Percentiles rank a stretch among this genome's conserved stretches.
These are phyloP conservation scores for Castanospermum australe DNA, from an alignment of 306 rosid species.

Conservation along the genomic window DNA sequence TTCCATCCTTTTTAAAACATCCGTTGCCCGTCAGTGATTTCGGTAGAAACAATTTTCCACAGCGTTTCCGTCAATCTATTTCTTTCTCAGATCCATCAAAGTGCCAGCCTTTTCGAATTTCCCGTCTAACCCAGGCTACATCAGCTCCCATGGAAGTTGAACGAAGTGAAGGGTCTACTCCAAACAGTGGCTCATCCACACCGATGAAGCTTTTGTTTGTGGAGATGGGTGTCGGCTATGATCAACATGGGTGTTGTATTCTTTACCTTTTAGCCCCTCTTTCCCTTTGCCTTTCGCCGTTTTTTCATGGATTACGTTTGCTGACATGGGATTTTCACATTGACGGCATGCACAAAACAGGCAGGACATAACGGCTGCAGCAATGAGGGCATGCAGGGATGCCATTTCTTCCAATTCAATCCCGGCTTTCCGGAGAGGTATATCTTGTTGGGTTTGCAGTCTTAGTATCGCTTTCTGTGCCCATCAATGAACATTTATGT, in stretches of 20 bases:
- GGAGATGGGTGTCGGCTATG: constrained; percentile 98
- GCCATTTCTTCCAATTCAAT: constrained; percentile 95
- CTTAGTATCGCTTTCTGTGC: not conserved
- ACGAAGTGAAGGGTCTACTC: constrained; percentile 23
- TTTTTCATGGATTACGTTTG: not conserved
- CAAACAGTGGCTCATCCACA: constrained; percentile 26
- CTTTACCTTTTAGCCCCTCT: not conserved
- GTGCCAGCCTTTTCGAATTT: constrained; percentile 33
- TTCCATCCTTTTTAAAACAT: constrained; percentile 3
- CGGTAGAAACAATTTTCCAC: constrained; percentile 1
- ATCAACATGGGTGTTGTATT: constrained; percentile 79
- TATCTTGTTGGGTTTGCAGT: not conserved
- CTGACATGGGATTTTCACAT: constrained; percentile 10
- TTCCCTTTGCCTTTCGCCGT: not conserved
- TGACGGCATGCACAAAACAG: constrained; percentile 33
- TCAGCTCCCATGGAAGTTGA: constrained; percentile 68
- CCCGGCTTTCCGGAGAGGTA: constrained; percentile 93
- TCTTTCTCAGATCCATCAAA: constrained; percentile 34
- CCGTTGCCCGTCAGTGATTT: constrained; percentile 2
- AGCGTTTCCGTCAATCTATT: constrained; percentile 19
- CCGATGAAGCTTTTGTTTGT: constrained; percentile 86
- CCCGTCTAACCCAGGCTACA: constrained; percentile 31
- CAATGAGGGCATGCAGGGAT: constrained; percentile 94
- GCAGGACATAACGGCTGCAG: constrained; percentile 86
- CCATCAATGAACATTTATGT: not conserved